Percentiles rank a stretch among this genome's conserved stretches.
Evolutionary conservation across 129 eudicot genomes (phyloP).

Genomic region (Flaveria trinervia): DNA sequence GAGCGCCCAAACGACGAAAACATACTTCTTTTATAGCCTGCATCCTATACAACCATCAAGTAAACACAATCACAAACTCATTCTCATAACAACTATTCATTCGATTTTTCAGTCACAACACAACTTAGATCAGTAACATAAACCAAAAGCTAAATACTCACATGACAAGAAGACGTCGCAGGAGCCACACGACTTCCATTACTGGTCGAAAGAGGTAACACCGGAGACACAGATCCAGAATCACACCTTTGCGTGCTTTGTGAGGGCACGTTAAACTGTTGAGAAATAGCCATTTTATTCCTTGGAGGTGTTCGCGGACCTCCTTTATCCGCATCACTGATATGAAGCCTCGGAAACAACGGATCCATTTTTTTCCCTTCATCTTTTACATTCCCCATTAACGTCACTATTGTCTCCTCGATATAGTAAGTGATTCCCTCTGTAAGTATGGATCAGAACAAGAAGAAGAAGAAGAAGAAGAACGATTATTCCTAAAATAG

Average conservation of each 20-base stretch:
- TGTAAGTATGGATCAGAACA: background rate
- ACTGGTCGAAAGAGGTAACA: conserved; percentile 33
- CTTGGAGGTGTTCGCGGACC: conserved; percentile 72
- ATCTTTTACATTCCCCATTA: conserved; percentile 63
- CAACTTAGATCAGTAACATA: background rate
- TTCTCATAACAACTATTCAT: background rate
- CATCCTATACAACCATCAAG: conserved; percentile 39
- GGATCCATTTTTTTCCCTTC: conserved; percentile 69
- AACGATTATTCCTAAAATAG: background rate
- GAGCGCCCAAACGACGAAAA: conserved; percentile 40
- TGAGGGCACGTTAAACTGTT: conserved; percentile 44
- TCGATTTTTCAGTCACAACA: background rate
- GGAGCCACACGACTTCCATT: conserved; percentile 37
- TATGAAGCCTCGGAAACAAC: conserved; percentile 75
- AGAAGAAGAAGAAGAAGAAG: background rate
- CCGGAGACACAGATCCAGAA: conserved; percentile 34
- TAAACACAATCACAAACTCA: background rate
- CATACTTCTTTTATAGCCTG: conserved; percentile 39
- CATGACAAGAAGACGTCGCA: conserved; percentile 42
- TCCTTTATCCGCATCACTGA: conserved; percentile 60
- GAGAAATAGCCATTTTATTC: conserved; percentile 73
- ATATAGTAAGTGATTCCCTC: too few relatives aligned
- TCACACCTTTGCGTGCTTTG: conserved; percentile 21
- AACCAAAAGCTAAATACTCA: conserved; percentile 34
- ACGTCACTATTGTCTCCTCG: background rate